Conservation (phyloP, 345 rosid species). For the Clausena lansium region DNA sequence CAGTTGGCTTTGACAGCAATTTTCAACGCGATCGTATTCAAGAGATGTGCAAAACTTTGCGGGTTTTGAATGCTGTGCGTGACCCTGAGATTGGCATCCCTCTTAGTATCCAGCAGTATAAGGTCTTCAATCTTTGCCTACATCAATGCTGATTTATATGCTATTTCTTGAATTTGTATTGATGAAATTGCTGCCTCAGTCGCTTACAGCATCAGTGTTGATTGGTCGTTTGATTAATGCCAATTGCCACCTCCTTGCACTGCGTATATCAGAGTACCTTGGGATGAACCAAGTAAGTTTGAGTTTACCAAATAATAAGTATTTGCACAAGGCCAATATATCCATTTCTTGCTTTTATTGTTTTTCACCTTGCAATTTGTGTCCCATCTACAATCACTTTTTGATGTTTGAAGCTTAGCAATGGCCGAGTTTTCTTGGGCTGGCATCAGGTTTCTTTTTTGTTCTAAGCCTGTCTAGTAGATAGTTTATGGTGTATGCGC, state of each 20-base stretch:
- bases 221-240: slow-evolving; percentile 89
- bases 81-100: slow-evolving; percentile 84
- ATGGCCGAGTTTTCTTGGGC: neutral
- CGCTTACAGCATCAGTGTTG: slow-evolving; percentile 79
- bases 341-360: neutral
- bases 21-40: slow-evolving; percentile 89
- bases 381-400: neutral
- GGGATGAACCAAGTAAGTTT: slow-evolving; percentile 87
- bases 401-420: neutral
- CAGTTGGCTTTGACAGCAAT: slow-evolving; percentile 75
- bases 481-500: neutral
- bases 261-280: slow-evolving; percentile 80
- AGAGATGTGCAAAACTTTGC: slow-evolving; percentile 86
- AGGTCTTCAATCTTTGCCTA: slow-evolving; percentile 48
- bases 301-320: neutral
- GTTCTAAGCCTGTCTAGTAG: neutral
- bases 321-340: neutral
- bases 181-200: slow-evolving; percentile 42
- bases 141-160: slow-evolving; percentile 5
- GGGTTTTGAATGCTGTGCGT: slow-evolving; percentile 87
- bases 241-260: slow-evolving; percentile 79
- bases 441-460: neutral
- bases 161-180: slow-evolving; percentile 15
- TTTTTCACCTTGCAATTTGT: neutral
- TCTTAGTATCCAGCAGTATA: slow-evolving; percentile 85